Conservation (phyloP, 225 moss, liverwort and hornwort species). For the Ulota crispa region DNA sequence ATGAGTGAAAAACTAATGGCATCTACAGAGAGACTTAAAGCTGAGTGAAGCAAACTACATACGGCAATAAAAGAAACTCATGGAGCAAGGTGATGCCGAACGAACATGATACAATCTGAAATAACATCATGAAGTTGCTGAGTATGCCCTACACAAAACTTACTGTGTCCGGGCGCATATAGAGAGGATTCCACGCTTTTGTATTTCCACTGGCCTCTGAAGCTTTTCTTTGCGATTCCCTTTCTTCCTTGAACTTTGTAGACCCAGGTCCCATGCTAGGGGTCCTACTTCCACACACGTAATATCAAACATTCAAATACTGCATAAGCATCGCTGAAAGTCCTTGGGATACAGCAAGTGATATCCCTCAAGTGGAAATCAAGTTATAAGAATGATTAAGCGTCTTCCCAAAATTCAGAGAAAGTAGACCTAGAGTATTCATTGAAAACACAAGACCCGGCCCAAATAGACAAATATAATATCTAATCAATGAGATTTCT, state of each 20-base stretch:
- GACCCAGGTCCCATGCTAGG: constrained; percentile 54
- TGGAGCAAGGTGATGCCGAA: not conserved
- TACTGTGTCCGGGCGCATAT: constrained; percentile 95
- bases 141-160: constrained; percentile 15
- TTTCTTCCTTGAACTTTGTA: constrained; percentile 83
- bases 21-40: not conserved
- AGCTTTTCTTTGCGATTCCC: constrained; percentile 85
- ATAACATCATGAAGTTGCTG: not conserved
- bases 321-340: not conserved
- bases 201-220: constrained; percentile 85
- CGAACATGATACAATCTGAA: not conserved
- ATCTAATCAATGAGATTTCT: not conserved
- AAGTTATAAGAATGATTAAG: not conserved
- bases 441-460: constrained; percentile 3
- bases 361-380: not conserved
- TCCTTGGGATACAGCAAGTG: not conserved
- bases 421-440: not conserved
- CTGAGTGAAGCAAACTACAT: not conserved
- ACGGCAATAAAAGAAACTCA: constrained; percentile 18
- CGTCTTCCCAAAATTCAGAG: not conserved
- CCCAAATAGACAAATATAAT: not conserved
- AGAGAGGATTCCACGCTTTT: constrained; percentile 90
- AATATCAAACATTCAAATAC: constrained; percentile 17
- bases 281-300: constrained; percentile 34
- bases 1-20: not conserved